phyloP scores from a whole-genome alignment of 768 basidiomycete species.

The Amanita brunnescens region DNA sequence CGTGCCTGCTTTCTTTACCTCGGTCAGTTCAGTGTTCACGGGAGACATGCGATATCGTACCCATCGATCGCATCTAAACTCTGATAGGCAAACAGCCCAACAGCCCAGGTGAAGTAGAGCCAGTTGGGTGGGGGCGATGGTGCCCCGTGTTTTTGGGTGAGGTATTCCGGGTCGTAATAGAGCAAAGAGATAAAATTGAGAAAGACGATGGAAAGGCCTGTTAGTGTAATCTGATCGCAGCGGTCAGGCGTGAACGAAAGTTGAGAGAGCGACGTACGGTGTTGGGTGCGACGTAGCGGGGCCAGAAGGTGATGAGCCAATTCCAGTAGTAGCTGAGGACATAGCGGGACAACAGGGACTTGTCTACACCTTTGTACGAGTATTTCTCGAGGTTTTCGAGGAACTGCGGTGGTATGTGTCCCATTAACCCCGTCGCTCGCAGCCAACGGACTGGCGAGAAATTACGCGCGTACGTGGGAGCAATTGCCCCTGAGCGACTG shows the following conservation, averaged over 20 bases:
- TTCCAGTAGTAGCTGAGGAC: conserved; percentile 84
- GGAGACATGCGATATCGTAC: conserved; percentile 30
- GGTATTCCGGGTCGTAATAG: conserved; percentile 73
- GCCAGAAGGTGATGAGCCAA: conserved; percentile 87
- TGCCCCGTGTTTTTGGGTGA: conserved; percentile 56
- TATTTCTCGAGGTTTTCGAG: conserved; percentile 58
- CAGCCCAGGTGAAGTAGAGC: conserved; percentile 91
- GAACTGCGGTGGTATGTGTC: conserved; percentile 19
- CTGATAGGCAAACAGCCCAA: conserved; percentile 89
- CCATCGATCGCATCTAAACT: conserved; percentile 85
- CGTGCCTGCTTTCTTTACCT: conserved; percentile 81
- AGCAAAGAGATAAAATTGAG: conserved; percentile 74
- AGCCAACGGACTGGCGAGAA: background rate
- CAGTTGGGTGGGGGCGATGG: too few species aligned
- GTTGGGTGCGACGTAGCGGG: conserved; percentile 79
- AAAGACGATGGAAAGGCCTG: background rate
- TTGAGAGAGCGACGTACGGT: too few species aligned
- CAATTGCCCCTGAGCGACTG: background rate
- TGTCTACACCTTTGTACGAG: conserved; percentile 30
- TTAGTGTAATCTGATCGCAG: too few species aligned
- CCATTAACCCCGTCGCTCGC: background rate
- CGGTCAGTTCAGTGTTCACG: conserved; percentile 1
- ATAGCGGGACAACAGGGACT: conserved; percentile 69
- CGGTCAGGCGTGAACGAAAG: too few species aligned
- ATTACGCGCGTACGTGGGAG: background rate